Conservation (phyloP, 208 protist genomes). For the Vickermania spadyakhi region DNA sequence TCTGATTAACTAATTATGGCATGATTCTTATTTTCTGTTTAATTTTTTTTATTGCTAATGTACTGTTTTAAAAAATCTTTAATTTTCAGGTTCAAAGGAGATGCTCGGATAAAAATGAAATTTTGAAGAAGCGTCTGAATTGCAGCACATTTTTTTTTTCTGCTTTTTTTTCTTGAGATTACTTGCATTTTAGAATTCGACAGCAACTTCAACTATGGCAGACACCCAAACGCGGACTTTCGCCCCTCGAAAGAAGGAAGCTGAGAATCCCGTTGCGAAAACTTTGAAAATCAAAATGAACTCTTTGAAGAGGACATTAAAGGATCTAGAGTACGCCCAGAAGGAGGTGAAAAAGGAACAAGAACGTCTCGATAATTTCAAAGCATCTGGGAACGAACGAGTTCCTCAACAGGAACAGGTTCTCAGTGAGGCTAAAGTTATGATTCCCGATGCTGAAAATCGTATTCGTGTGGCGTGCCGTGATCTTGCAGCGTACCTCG, state of each 20-base stretch:
- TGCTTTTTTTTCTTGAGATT: too few relatives aligned
- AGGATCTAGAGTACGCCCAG: constrained; percentile 60
- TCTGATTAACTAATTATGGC: constrained; percentile 15
- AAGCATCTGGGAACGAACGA: constrained; percentile 26
- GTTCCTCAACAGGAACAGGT: constrained; percentile 70
- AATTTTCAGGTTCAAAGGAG: too few relatives aligned
- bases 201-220: too few relatives aligned
- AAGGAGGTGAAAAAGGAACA: constrained; percentile 46
- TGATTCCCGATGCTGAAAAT: constrained; percentile 70
- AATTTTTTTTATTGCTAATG: neutral
- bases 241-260: constrained; percentile 27
- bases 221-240: constrained; percentile 20
- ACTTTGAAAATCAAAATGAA: constrained; percentile 47
- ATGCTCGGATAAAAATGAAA: too few relatives aligned
- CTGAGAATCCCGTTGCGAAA: constrained; percentile 38
- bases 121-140: too few relatives aligned
- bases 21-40: too few relatives aligned
- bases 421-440: constrained; percentile 63
- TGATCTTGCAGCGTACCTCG: constrained; percentile 55
- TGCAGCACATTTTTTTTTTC: too few relatives aligned
- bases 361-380: constrained; percentile 35
- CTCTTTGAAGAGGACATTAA: constrained; percentile 47
- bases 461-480: constrained; percentile 33
- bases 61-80: neutral
- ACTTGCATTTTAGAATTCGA: too few relatives aligned